Evolutionary conservation across 169 alveolate species (phyloP).

Genomic region (Toxoplasma gondii): DNA sequence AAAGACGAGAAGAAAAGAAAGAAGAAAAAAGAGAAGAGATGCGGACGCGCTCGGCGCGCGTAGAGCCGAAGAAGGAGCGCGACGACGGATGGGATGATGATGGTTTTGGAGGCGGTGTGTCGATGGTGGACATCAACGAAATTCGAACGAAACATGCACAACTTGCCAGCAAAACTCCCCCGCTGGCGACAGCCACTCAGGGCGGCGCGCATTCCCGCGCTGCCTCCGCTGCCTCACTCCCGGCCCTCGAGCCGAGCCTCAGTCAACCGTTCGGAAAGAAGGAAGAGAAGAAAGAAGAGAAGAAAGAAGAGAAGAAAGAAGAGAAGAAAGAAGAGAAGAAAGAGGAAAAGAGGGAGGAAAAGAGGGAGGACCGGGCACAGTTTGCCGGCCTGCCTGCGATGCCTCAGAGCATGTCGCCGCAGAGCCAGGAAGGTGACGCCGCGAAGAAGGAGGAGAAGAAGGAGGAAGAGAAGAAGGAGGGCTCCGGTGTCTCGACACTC

Average conservation of each 20-base stretch:
- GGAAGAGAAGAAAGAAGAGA: neutral
- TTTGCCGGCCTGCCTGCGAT: too few relatives aligned
- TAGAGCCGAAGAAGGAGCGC: neutral
- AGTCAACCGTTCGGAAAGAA: neutral
- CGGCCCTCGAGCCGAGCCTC: neutral
- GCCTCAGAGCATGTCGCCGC: too few relatives aligned
- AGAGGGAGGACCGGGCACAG: neutral
- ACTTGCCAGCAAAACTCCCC: neutral
- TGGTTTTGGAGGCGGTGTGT: conserved; percentile 39
- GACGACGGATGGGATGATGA: conserved; percentile 42
- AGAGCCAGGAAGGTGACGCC: neutral
- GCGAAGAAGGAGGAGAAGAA: neutral
- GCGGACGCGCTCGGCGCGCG: too few relatives aligned
- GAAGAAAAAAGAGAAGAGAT: neutral
- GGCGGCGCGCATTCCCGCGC: neutral
- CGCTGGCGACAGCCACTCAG: neutral
- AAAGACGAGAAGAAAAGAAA: neutral
- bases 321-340: neutral
- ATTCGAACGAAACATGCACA: conserved; percentile 10
- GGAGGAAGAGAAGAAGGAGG: neutral
- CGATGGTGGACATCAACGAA: conserved; percentile 24
- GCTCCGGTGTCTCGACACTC: neutral
- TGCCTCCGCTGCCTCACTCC: neutral
- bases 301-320: neutral
- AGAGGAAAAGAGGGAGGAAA: neutral